Conservation (phyloP, 371 early-diverging fungal genomes). For the Syncephalastrum monosporum region DNA sequence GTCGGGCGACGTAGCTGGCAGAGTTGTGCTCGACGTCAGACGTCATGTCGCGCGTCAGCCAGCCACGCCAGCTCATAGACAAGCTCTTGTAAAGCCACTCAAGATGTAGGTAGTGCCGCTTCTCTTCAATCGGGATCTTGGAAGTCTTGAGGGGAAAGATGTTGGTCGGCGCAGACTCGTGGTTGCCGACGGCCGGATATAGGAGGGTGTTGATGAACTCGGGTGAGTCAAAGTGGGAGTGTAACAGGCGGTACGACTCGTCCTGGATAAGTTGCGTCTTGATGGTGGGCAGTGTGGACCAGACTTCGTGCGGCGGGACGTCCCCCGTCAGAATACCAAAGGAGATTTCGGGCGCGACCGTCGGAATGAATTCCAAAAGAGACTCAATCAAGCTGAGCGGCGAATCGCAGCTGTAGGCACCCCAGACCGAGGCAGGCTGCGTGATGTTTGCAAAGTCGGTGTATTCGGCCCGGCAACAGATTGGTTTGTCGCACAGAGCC, state of each 20-base stretch:
- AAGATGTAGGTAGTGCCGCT: slow-evolving; percentile 28
- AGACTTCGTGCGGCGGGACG: slow-evolving; percentile 64
- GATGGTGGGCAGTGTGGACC: slow-evolving; percentile 44
- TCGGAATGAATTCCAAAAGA: slow-evolving; percentile 42
- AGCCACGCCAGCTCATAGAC: slow-evolving; percentile 52
- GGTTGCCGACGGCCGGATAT: slow-evolving; percentile 61
- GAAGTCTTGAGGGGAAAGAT: slow-evolving; percentile 44
- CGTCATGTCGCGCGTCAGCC: slow-evolving; percentile 34
- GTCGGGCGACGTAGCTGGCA: slow-evolving; percentile 50
- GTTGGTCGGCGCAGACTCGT: slow-evolving; percentile 53
- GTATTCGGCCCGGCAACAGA: slow-evolving; percentile 53
- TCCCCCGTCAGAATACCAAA: slow-evolving; percentile 64
- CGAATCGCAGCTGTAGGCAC: slow-evolving; percentile 56
- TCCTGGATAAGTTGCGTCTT: slow-evolving; percentile 44
- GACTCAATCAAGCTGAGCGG: slow-evolving; percentile 47
- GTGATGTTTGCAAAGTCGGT: slow-evolving; percentile 35
- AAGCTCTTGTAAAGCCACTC: slow-evolving; percentile 52
- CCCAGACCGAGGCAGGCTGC: slow-evolving; percentile 37
- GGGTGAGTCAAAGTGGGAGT: slow-evolving; percentile 40
- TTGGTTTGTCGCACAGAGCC: slow-evolving; percentile 48
- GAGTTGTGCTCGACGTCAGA: slow-evolving; percentile 33
- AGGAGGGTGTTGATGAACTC: slow-evolving; percentile 31
- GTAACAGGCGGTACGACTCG: slow-evolving; percentile 34
- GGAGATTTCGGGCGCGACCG: slow-evolving; percentile 31
- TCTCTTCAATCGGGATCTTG: slow-evolving; percentile 24